Percentiles rank a stretch among this genome's conserved stretches.
Conservation (phyloP, 495 filamentous ascomycete genomes). For the Hypoxylon rickii region DNA sequence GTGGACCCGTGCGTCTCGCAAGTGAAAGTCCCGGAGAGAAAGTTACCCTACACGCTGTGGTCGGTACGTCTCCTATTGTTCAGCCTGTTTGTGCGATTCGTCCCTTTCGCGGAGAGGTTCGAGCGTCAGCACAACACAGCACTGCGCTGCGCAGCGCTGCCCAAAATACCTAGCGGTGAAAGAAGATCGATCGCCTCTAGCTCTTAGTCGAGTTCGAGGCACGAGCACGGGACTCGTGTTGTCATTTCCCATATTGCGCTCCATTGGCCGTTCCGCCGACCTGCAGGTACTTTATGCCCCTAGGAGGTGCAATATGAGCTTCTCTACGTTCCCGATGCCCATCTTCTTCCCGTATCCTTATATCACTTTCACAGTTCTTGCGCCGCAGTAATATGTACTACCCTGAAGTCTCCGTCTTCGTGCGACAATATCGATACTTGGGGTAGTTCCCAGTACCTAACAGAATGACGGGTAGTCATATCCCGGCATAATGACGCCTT, state of each 20-base stretch:
- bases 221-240: conserved; percentile 30
- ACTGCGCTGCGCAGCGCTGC: conserved; percentile 14
- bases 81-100: conserved; percentile 37
- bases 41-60: conserved; percentile 16
- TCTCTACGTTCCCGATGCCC: conserved; percentile 6
- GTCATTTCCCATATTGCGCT: conserved; percentile 12
- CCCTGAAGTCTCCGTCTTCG: conserved; percentile 3
- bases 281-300: conserved; percentile 6
- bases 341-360: too few species aligned
- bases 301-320: conserved; percentile 15
- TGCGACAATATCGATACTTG: conserved; percentile 8
- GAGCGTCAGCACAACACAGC: background rate
- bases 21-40: conserved; percentile 14
- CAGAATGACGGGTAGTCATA: conserved; percentile 1
- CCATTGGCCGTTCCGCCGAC: background rate
- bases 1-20: background rate
- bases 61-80: conserved; percentile 39
- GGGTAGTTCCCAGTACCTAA: conserved; percentile 9
- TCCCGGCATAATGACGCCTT: conserved; percentile 22
- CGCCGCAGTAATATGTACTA: background rate
- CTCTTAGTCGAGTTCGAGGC: conserved; percentile 12
- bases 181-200: conserved; percentile 13
- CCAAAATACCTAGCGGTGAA: conserved; percentile 32
- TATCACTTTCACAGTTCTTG: background rate
- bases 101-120: conserved; percentile 26